Percentiles rank a stretch among this genome's conserved stretches.
Conservation (phyloP, 441 rosid genomes). For the Gossypium schwendimanii region DNA sequence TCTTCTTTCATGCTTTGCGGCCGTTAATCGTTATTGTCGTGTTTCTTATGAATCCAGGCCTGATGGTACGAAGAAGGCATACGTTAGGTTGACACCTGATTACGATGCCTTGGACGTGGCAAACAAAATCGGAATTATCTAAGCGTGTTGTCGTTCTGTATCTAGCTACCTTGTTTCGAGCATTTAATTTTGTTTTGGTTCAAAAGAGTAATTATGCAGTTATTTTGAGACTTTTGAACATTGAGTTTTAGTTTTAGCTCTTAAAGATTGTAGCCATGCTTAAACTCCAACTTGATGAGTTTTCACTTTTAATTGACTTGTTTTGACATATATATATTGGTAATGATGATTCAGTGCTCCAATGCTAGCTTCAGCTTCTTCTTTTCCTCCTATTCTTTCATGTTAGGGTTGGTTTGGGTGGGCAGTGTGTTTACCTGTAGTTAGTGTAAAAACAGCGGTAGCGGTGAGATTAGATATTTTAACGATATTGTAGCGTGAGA, state of each 20-base stretch:
- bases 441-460: too few species aligned
- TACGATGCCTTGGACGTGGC: slow-evolving; percentile 86
- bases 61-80: slow-evolving; percentile 91
- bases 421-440: too few species aligned
- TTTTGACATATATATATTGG: too few species aligned
- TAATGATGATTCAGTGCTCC: too few species aligned
- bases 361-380: too few species aligned
- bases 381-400: too few species aligned
- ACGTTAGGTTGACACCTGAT: slow-evolving; percentile 85
- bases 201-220: slow-evolving; percentile 5
- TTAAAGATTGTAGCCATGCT: neutral
- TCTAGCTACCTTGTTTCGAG: neutral
- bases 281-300: too few species aligned
- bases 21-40: neutral
- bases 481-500: too few species aligned
- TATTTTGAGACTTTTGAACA: slow-evolving; percentile 13
- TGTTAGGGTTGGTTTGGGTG: too few species aligned
- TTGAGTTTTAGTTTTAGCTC: slow-evolving; percentile 11
- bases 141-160: slow-evolving; percentile 15
- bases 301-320: too few species aligned
- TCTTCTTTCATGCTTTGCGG: neutral
- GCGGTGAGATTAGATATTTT: too few species aligned
- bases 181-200: slow-evolving; percentile 7
- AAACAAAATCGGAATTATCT: slow-evolving; percentile 90
- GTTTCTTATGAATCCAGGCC: slow-evolving; percentile 47